These are phyloP conservation scores for Rhytidiadelphus loreus DNA, from an alignment of 225 moss, liverwort and hornwort genomes.

Conservation along the genomic window DNA sequence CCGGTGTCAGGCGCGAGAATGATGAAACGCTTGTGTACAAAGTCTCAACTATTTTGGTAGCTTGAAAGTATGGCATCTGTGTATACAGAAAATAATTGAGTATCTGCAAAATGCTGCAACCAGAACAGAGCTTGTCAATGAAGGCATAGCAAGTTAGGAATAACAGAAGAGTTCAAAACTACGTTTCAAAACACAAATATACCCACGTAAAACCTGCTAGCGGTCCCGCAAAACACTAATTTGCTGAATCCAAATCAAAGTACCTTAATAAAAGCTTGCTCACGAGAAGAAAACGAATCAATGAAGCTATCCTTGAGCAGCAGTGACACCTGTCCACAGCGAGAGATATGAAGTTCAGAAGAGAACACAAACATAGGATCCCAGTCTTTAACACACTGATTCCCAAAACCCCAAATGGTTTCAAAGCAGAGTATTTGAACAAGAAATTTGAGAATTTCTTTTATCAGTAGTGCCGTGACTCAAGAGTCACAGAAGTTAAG, in stretches of 20 bases:
- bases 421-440: background rate
- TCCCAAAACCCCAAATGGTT: background rate
- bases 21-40: conserved; percentile 40
- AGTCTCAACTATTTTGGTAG: conserved; percentile 65
- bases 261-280: conserved; percentile 96
- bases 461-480: background rate
- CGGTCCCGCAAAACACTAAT: background rate
- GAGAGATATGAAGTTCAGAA: background rate
- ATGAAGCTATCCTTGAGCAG: conserved; percentile 95
- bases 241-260: background rate
- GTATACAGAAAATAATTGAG: conserved; percentile 93
- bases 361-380: background rate
- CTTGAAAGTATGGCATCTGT: conserved; percentile 88
- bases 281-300: conserved; percentile 83
- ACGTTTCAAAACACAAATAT: background rate
- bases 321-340: conserved; percentile 63
- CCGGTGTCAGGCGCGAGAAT: conserved; percentile 6
- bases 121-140: background rate
- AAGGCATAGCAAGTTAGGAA: background rate
- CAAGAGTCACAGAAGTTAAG: background rate
- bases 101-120: conserved; percentile 94
- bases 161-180: background rate
- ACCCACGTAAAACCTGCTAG: background rate
- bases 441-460: background rate
- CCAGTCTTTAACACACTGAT: background rate